Evolutionary conservation across 2,329 filamentous ascomycete genomes (phyloP).

Genomic region (Neopestalotiopsis clavispora): DNA sequence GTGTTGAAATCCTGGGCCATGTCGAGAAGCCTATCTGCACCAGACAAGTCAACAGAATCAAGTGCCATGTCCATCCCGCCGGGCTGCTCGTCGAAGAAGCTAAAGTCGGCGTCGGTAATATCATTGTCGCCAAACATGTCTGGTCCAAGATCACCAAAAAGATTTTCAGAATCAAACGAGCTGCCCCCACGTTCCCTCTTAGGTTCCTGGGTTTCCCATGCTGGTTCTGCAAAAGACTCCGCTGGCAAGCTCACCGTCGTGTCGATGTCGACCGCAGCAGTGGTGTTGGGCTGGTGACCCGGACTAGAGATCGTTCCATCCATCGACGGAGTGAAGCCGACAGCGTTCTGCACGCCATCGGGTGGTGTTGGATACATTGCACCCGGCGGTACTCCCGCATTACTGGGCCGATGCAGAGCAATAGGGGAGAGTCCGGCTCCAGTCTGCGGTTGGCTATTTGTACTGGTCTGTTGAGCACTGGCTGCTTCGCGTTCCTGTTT

Average conservation of each 20-base stretch:
- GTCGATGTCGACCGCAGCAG: slow-evolving; percentile 44
- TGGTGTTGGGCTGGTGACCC: slow-evolving; percentile 43
- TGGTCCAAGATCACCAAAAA: slow-evolving; percentile 72
- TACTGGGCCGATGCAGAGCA: slow-evolving; percentile 54
- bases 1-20: slow-evolving; percentile 22
- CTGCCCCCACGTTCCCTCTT: slow-evolving; percentile 51
- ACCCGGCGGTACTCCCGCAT: slow-evolving; percentile 46
- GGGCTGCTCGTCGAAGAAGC: slow-evolving; percentile 75
- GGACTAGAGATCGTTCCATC: slow-evolving; percentile 63
- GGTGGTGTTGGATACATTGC: slow-evolving; percentile 76
- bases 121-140: slow-evolving; percentile 76
- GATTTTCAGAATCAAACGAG: slow-evolving; percentile 57
- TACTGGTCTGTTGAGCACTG: slow-evolving; percentile 45
- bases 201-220: slow-evolving; percentile 46
- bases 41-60: slow-evolving; percentile 35
- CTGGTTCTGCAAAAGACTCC: slow-evolving; percentile 38
- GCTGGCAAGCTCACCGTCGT: slow-evolving; percentile 30
- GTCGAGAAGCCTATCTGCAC: slow-evolving; percentile 25
- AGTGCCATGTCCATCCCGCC: slow-evolving; percentile 44
- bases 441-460: slow-evolving; percentile 46
- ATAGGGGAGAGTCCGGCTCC: slow-evolving; percentile 58
- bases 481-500: slow-evolving; percentile 54
- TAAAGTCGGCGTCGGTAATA: slow-evolving; percentile 84
- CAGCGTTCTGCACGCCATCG: slow-evolving; percentile 62
- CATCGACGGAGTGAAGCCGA: slow-evolving; percentile 60